Percentiles rank a stretch among this genome's conserved stretches.
Conservation (phyloP, 352 stramenopile genomes). For the Phytophthora meadii region DNA sequence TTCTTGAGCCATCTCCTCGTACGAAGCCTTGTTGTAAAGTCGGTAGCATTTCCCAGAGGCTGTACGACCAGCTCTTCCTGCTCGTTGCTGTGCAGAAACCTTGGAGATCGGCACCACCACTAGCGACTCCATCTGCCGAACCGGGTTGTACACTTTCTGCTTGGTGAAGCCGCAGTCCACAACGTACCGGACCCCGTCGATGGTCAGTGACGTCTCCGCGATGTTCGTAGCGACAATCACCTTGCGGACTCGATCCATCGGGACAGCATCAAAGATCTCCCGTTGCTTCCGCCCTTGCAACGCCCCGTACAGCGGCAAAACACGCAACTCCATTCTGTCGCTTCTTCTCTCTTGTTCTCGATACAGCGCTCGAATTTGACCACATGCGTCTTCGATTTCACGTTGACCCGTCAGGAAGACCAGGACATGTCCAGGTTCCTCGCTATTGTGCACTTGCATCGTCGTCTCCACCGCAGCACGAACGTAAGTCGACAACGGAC, state of each 20-base stretch:
- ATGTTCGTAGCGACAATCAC: constrained; percentile 94
- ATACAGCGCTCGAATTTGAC: constrained; percentile 79
- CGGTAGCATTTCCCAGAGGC: constrained; percentile 98
- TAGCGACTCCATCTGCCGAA: constrained; percentile 79
- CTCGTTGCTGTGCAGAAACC: constrained; percentile 93
- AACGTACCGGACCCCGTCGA: constrained; percentile 93
- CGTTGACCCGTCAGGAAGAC: constrained; percentile 95
- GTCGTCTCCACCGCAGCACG: constrained; percentile 76
- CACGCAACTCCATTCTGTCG: constrained; percentile 61
- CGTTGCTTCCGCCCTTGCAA: constrained; percentile 93
- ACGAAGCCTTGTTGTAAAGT: constrained; percentile 98
- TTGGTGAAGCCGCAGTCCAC: constrained; percentile 87
- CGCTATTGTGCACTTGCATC: constrained; percentile 75
- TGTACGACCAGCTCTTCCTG: constrained; percentile 96
- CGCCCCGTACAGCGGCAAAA: constrained; percentile 95
- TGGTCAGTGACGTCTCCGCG: constrained; percentile 98
- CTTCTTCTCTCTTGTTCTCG: constrained; percentile 18
- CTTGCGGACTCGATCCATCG: constrained; percentile 77
- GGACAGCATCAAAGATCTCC: constrained; percentile 94
- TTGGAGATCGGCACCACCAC: constrained; percentile 97
- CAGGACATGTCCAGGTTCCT: constrained; percentile 89
- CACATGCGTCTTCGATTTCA: constrained; percentile 93
- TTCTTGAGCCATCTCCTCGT: constrained; percentile 96
- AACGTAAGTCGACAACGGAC: constrained; percentile 72
- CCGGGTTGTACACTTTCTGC: constrained; percentile 94